Conservation (phyloP, 2,329 filamentous ascomycete genomes). For the Colletotrichum tamarilloi region DNA sequence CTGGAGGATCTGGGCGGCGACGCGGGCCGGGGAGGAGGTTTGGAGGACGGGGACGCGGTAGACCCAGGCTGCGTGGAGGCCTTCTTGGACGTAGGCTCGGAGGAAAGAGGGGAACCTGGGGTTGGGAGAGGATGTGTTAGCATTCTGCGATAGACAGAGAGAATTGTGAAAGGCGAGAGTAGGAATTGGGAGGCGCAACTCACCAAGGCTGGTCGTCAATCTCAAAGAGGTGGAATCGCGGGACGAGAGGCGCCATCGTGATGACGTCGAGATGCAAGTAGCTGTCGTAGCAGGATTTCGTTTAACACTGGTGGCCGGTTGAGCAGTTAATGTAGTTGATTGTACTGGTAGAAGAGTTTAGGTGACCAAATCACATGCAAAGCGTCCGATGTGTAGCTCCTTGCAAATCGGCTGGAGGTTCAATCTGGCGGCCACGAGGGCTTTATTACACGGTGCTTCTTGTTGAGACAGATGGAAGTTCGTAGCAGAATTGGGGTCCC, state of each 20-base stretch:
- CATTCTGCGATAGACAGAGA: not conserved
- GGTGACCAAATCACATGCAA: not conserved
- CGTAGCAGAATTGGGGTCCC: not conserved
- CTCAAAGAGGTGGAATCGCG: slow-evolving; percentile 73
- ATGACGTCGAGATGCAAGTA: slow-evolving; percentile 6
- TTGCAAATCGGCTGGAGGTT: not conserved
- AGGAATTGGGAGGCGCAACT: slow-evolving; percentile 31
- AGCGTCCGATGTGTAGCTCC: not conserved
- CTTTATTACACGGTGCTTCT: not conserved
- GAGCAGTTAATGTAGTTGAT: not conserved
- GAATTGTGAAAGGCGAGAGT: not conserved
- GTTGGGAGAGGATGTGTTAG: slow-evolving; percentile 13
- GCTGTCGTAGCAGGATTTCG: not conserved
- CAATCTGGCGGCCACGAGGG: not conserved
- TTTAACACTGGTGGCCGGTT: not conserved
- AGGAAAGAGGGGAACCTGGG: slow-evolving; percentile 74
- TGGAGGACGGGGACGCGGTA: slow-evolving; percentile 69
- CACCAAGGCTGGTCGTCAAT: slow-evolving; percentile 76
- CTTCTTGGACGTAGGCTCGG: slow-evolving; percentile 72
- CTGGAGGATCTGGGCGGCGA: slow-evolving; percentile 69
- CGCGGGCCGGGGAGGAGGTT: slow-evolving; percentile 64
- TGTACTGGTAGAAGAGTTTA: not conserved
- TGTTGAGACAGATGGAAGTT: not conserved
- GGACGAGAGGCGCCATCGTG: slow-evolving; percentile 61
- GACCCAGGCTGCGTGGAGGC: slow-evolving; percentile 73